Conservation (phyloP, 768 basidiomycete genomes). For the Amanita rubescens region DNA sequence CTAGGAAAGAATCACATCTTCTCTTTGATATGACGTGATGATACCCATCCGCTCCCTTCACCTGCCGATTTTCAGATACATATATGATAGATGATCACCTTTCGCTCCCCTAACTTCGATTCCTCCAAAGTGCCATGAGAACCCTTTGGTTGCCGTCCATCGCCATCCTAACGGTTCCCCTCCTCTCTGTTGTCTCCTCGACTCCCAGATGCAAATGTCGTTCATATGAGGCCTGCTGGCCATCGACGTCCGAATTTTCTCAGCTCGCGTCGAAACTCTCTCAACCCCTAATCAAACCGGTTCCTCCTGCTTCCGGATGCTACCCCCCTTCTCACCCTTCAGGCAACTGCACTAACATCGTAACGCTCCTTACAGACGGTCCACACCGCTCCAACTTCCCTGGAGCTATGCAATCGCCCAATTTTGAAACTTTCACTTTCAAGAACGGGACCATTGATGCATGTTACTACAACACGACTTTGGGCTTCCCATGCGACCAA, state of each 20-base stretch:
- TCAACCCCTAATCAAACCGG: conserved; percentile 36
- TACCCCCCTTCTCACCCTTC: conserved; percentile 29
- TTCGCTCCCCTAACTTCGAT: background rate
- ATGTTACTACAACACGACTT: conserved; percentile 41
- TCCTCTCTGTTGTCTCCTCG: background rate
- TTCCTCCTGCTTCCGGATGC: conserved; percentile 32
- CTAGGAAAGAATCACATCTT: no score
- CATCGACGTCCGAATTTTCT: conserved; percentile 25
- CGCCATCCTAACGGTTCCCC: background rate
- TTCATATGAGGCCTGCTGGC: conserved; percentile 37
- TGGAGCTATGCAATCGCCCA: conserved; percentile 8
- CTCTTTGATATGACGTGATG: no score
- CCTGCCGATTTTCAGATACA: background rate
- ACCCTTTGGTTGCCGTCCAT: background rate
- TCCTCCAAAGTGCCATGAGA: background rate
- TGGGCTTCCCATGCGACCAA: conserved; percentile 35
- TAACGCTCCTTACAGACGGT: background rate
- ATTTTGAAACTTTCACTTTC: conserved; percentile 11
- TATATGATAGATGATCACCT: no score
- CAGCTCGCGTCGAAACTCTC: conserved; percentile 30
- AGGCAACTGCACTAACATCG: conserved; percentile 13
- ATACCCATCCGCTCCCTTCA: background rate
- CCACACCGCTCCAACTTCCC: conserved; percentile 8
- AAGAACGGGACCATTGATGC: conserved; percentile 37
- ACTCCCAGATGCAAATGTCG: conserved; percentile 28